Evolutionary conservation across 192 early-diverging fungal genomes (phyloP), one percentile per base, ranked within the genome.

Genomic region (Coemansia guatemalensis): DNA sequence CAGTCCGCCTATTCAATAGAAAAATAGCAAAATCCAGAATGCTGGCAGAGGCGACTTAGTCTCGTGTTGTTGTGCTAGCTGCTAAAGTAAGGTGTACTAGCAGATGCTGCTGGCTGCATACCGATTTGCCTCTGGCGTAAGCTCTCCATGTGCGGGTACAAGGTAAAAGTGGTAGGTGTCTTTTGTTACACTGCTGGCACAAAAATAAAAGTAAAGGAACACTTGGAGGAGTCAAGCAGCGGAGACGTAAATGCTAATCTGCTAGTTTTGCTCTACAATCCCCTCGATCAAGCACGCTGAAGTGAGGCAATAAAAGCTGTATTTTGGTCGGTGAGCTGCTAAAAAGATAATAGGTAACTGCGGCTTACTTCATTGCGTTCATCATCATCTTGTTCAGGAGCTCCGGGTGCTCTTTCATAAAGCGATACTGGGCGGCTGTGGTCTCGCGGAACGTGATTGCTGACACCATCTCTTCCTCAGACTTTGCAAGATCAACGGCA

Each of bases 391-490:
- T 85, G 71, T 60, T 69, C 33, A 83, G 65, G 56, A 83, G 74
- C 48, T 83, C 78, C 3, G 83, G 83, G 53, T 85, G 78, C 73
- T 85, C 82, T 62, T 78, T 67, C 68, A 83, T 73, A 25, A 85
- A 79, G 63, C 82, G 83, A 60, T 71, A 78, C 73, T 87, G 86
- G 25, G 83, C 83, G 26, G 82, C 82, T 32, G 86, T 87, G 47
- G 84, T 83, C 69, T 88, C 87, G 49, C 86, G 83, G 75, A 86
- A 86, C 14, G 84, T 83, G 39, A 95, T 87, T 9, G 90, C 89
- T 62, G 92, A 91, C 39, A 89, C 85, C 65, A 98, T 81, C 79
- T 98, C 96, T 41, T 91, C 83, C 74, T 97, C 93, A 8, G 95
- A 93, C 71, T 93, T 76, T 44, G 93, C 89, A 53, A 97, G 82